Percentiles rank a stretch among this genome's conserved stretches.
phyloP scores from a whole-genome alignment of 192 early-diverging fungal species.

The Coemansia sp. region DNA sequence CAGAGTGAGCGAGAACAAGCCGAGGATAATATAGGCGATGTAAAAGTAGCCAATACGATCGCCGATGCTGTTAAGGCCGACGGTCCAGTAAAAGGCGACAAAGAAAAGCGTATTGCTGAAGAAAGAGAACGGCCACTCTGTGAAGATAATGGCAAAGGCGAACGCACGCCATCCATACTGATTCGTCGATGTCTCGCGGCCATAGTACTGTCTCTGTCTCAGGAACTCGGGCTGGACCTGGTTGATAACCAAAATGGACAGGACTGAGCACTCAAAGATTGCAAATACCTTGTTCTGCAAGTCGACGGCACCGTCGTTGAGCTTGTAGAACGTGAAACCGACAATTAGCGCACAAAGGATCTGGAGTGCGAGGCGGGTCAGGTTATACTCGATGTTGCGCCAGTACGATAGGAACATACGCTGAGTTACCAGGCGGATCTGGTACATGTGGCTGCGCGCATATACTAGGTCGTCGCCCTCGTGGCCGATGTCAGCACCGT shows the following conservation, averaged over 20 bases:
- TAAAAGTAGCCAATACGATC: conserved; percentile 67
- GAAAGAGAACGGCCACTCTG: conserved; percentile 67
- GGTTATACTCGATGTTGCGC: conserved; percentile 72
- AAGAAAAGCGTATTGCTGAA: conserved; percentile 60
- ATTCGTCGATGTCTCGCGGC: conserved; percentile 65
- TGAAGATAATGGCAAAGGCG: conserved; percentile 60
- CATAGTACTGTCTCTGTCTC: conserved; percentile 61
- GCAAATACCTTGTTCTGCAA: conserved; percentile 65
- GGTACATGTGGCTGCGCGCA: conserved; percentile 45
- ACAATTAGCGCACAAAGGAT: conserved; percentile 62
- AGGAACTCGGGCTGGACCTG: conserved; percentile 69
- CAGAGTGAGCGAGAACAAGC: conserved; percentile 57
- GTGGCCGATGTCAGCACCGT: conserved; percentile 9
- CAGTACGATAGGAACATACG: conserved; percentile 73
- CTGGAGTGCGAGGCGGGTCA: conserved; percentile 63
- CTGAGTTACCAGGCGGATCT: conserved; percentile 61
- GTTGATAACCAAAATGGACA: conserved; percentile 64
- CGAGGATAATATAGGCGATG: conserved; percentile 57
- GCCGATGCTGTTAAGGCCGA: conserved; percentile 53
- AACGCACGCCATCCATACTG: conserved; percentile 70
- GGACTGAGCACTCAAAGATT: conserved; percentile 54
- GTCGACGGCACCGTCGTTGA: conserved; percentile 57
- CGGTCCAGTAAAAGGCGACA: conserved; percentile 65
- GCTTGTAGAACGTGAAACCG: conserved; percentile 71
- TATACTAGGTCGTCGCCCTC: conserved; percentile 30